Evolutionary conservation across 768 basidiomycete species (phyloP), one percentile per base, ranked within the genome.

Genomic region (Pleurotus ostreatus): DNA sequence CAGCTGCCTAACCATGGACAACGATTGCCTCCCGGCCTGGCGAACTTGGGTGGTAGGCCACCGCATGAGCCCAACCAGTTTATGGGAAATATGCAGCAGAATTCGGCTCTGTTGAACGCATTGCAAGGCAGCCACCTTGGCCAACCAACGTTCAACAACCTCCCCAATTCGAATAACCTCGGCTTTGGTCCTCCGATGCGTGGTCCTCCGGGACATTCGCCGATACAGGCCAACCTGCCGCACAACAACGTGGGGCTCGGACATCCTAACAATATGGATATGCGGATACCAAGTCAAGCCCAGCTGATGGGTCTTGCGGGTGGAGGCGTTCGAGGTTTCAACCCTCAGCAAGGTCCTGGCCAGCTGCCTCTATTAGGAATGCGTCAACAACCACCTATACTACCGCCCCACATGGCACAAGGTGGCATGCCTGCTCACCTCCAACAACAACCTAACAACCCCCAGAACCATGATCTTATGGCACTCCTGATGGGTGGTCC

Each of bases 41-140:
- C 90, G 11, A 91, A 91, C 63, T 79, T 92, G 16, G 91, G 90
- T 25, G 89, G 82, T 43, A 84, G 90, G 5, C 89, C 89, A 20
- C 89, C 89, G 2, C 89, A 90, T 61, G 90, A 92, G 49, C 82
- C 87, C 18, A 77, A 78, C 7, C 89, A 88, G 61, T 86, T 85
- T 62, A 71, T 83, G 63, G 70, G 75, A 49, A 74, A 74, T 34
- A 34, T 34, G 30, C 66, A 74, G 30, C 66, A 74, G 20, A 71
- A 78, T 40, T 74, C 73, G 16, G 72, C 73, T 4, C 63, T 82
- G 39, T 82, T 81, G 59, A 69, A 71, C 46, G 67, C 71, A 23
- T 59, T 83, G 16, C 82, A 80, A 57, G 68, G 70, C 47, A 82
- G 76, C 60, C 73, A 69, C 3, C 74, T 75, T 43, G 69, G 72